phyloP scores from a whole-genome alignment of 257 asterid species.

The Dorcoceras hygrometricum region DNA sequence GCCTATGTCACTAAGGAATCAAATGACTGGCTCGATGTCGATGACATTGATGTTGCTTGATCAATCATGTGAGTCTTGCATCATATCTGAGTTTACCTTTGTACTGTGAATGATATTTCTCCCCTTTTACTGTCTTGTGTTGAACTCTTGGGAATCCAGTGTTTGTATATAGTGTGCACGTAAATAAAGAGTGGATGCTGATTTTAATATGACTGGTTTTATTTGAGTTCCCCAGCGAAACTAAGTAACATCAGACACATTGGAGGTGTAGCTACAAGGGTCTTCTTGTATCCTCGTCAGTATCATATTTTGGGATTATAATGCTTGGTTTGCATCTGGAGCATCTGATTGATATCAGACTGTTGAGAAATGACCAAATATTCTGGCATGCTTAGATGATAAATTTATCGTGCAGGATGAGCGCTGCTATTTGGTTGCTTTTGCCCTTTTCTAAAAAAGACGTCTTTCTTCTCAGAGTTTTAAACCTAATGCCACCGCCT shows the following conservation, averaged over 20 bases:
- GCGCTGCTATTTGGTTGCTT: not conserved
- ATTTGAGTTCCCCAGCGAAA: not conserved
- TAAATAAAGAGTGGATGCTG: conserved; percentile 26
- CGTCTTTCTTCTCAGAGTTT: not conserved
- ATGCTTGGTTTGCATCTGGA: not conserved
- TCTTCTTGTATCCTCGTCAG: not conserved
- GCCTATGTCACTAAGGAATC: conserved; percentile 49
- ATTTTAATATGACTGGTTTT: conserved; percentile 18
- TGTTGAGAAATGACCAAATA: not conserved
- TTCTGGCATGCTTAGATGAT: not conserved
- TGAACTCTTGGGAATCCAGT: conserved; percentile 23
- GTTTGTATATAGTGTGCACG: conserved; percentile 32
- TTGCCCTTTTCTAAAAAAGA: not conserved
- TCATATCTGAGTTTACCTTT: conserved; percentile 15
- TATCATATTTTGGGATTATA: not conserved
- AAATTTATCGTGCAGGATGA: not conserved
- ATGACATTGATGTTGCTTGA: conserved; percentile 58
- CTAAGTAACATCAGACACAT: not conserved
- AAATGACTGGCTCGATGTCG: conserved; percentile 67
- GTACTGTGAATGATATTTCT: conserved; percentile 31
- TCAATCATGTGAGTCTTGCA: conserved; percentile 14
- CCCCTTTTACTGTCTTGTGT: conserved; percentile 13
- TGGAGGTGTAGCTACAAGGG: not conserved
- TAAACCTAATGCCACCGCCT: not conserved
- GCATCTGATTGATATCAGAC: not conserved